Percentiles rank a stretch among this genome's conserved stretches.
phyloP scores from a whole-genome alignment of 371 early-diverging fungal genomes.

The Batkoa obscura region DNA sequence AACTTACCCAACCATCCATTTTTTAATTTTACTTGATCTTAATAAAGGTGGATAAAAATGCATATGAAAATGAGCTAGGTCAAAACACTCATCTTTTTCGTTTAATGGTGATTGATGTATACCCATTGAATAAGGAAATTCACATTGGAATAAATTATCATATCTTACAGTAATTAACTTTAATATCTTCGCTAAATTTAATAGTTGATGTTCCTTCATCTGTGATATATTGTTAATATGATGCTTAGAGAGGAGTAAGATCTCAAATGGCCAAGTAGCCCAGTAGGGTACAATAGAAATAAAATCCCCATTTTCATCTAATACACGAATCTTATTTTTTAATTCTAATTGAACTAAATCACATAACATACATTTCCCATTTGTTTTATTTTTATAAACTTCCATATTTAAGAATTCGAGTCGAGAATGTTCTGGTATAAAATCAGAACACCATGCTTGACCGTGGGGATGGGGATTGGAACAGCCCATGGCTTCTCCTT shows the following conservation, averaged over 20 bases:
- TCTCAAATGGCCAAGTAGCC: conserved; percentile 93
- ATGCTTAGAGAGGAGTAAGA: conserved; percentile 49
- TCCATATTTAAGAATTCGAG: conserved; percentile 40
- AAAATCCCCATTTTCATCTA: conserved; percentile 60
- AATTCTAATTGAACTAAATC: conserved; percentile 51
- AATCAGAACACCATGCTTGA: conserved; percentile 78
- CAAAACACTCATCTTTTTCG: conserved; percentile 16
- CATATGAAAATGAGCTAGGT: conserved; percentile 55
- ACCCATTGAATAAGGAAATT: conserved; percentile 95
- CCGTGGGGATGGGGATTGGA: conserved; percentile 87
- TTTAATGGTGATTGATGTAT: conserved; percentile 60
- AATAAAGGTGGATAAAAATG: conserved; percentile 91
- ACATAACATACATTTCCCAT: conserved; percentile 49
- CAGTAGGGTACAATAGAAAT: conserved; percentile 79
- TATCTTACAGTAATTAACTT: conserved; percentile 57
- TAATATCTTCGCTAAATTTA: conserved; percentile 53
- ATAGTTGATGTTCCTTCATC: conserved; percentile 20
- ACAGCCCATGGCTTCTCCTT: conserved; percentile 91
- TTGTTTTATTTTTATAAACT: conserved; percentile 24
- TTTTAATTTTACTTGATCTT: conserved; percentile 69
- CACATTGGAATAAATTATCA: conserved; percentile 74
- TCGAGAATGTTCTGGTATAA: conserved; percentile 55
- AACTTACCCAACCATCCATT: conserved; percentile 81
- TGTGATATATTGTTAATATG: conserved; percentile 38
- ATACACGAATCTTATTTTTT: conserved; percentile 34